Base-by-base conservation (phyloP, 805 yeast species). In the Wickerhamiella alocasiicola region DNA sequence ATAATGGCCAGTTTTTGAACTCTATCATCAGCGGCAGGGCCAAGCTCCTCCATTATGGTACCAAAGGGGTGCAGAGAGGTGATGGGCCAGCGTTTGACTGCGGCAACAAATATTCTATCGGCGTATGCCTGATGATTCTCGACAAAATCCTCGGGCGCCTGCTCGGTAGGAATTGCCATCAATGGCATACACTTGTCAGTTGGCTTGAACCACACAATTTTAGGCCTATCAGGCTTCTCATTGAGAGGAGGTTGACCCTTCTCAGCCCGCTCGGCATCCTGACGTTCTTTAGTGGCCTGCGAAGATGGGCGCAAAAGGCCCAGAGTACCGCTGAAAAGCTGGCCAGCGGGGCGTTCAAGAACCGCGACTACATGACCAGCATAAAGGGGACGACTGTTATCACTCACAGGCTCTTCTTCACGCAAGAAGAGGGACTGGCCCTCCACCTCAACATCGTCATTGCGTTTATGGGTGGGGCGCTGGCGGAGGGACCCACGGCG, bases 321-420 rank as follows among this genome's bases (percentile, higher is more conserved):
- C 46, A 91, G 66, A 6, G 96, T 85, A 49, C 98, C 97, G 26
- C 94, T 77, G 56, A 91, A 91, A 42, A 87, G 68, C 59, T 91
- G 98, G 17, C 97, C 96, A 0, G 97, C 95, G 45, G 87, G 85
- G 60, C 98, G 79, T 58, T 91, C 98, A 49, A 91, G 81, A 21
- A 91, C 95, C 1, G 98, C 98, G 48, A 91, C 97, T 42, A 91
- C 94, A 55, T 91, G 98, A 17, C 98, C 98, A 1, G 97, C 96
- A 54, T 88, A 91, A 39, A 91, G 66, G 5, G 98, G 98, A 58
- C 83, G 87, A 50, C 76, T 76, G 32, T 83, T 94, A 56, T 88
- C 96, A 54, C 78, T 81, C 50, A 88, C 81, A 60, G 87, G 95
- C 56, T 88, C 96, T 56, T 91, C 98, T 61, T 91, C 98, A 12